Conservation (phyloP, 768 basidiomycete species). For the Calocera cornea region DNA sequence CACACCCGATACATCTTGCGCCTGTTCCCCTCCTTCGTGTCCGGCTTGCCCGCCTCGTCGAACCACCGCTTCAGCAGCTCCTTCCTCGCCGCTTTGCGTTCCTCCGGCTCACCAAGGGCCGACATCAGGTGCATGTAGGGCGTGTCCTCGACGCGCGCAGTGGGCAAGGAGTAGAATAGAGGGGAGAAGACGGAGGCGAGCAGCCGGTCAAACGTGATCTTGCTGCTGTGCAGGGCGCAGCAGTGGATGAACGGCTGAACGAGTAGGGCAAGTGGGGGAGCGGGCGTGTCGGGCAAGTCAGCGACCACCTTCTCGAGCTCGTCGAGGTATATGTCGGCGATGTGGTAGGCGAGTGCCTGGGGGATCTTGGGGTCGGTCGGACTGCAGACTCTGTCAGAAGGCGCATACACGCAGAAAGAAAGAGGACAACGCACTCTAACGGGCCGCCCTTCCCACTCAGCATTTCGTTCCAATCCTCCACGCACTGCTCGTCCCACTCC, state of each 20-base stretch:
- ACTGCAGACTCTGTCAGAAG: slow-evolving; percentile 29
- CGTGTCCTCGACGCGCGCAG: slow-evolving; percentile 11
- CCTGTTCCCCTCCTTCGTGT: slow-evolving; percentile 66
- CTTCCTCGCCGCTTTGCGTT: slow-evolving; percentile 31
- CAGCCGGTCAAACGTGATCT: slow-evolving; percentile 58
- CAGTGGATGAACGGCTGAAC: slow-evolving; percentile 47
- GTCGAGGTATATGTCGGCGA: slow-evolving; percentile 79
- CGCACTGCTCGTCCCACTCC: slow-evolving; percentile 48
- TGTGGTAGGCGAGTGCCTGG: slow-evolving; percentile 63
- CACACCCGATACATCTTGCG: slow-evolving; percentile 73
- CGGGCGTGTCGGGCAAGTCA: slow-evolving; percentile 20
- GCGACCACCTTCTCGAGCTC: slow-evolving; percentile 57
- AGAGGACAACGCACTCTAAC: slow-evolving; percentile 46
- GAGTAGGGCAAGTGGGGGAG: slow-evolving; percentile 43
- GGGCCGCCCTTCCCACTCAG: slow-evolving; percentile 60
- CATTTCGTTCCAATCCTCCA: slow-evolving; percentile 55
- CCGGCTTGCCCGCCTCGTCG: slow-evolving; percentile 53
- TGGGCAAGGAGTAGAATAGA: slow-evolving; percentile 40
- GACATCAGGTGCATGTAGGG: slow-evolving; percentile 18
- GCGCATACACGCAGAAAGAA: not conserved
- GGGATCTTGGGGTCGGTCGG: slow-evolving; percentile 61
- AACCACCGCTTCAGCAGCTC: slow-evolving; percentile 53
- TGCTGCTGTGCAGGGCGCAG: slow-evolving; percentile 57
- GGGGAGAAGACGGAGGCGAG: slow-evolving; percentile 56
- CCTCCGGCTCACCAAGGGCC: not conserved